Percentiles rank a stretch among this genome's conserved stretches.
phyloP scores from a whole-genome alignment of 306 rosid genomes.

The Quercus dentata region DNA sequence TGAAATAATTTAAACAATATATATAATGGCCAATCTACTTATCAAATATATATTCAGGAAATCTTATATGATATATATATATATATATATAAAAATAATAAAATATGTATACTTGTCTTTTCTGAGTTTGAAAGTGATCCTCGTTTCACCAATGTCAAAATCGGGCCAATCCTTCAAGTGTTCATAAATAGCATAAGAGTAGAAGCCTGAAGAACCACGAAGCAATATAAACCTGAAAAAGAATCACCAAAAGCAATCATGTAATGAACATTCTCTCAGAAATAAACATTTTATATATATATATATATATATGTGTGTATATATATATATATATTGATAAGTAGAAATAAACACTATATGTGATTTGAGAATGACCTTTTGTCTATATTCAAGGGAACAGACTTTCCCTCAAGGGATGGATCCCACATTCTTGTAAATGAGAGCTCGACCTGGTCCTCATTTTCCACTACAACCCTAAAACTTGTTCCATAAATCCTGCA shows the following conservation, averaged over 20 bases:
- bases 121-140: slow-evolving; percentile 84
- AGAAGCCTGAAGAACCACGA: slow-evolving; percentile 82
- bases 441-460: slow-evolving; percentile 84
- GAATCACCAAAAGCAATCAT: slow-evolving; percentile 14
- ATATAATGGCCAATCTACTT: background rate
- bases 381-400: slow-evolving; percentile 84
- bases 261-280: slow-evolving; percentile 9
- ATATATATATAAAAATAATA: background rate
- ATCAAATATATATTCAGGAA: no score
- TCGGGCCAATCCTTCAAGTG: slow-evolving; percentile 84
- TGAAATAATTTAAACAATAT: background rate
- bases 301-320: no score
- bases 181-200: slow-evolving; percentile 83
- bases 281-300: background rate
- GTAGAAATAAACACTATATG: slow-evolving; percentile 9
- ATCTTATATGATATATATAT: background rate
- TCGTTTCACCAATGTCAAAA: slow-evolving; percentile 69
- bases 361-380: slow-evolving; percentile 61
- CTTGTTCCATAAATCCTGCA: slow-evolving; percentile 81
- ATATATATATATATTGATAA: no score
- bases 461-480: slow-evolving; percentile 71
- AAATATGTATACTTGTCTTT: slow-evolving; percentile 59
- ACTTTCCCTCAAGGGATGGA: slow-evolving; percentile 79
- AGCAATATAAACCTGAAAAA: slow-evolving; percentile 73
- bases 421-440: slow-evolving; percentile 88